These are phyloP conservation scores for Cryphonectria parasitica DNA, from an alignment of 2,329 filamentous ascomycete species.

Conservation along the genomic window DNA sequence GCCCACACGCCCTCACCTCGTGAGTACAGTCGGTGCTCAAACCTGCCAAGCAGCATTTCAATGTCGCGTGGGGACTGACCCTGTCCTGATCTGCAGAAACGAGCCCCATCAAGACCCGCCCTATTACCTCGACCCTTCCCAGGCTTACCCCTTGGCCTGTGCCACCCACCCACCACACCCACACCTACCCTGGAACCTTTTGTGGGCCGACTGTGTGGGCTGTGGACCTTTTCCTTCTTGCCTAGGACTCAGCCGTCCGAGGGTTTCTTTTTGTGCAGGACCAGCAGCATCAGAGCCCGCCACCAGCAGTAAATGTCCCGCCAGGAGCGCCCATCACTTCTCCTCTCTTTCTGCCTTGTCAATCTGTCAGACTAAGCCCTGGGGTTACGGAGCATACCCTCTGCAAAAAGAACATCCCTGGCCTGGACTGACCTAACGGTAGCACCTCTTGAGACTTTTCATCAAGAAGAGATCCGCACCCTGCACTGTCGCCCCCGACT, in stretches of 20 bases:
- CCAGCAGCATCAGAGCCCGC: background rate
- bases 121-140: conserved; percentile 6
- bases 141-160: conserved; percentile 23
- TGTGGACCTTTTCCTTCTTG: background rate
- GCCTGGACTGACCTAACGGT: background rate
- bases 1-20: background rate
- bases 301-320: background rate
- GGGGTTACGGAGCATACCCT: background rate
- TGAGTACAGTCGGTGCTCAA: conserved; percentile 1
- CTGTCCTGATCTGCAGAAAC: conserved; percentile 17
- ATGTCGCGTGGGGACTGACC: conserved; percentile 3
- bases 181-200: conserved; percentile 1
- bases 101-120: background rate
- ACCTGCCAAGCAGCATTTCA: conserved; percentile 8
- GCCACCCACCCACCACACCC: conserved; percentile 12
- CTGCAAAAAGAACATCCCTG: conserved; percentile 5
- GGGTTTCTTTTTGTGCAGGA: background rate
- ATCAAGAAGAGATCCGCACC: conserved; percentile 13
- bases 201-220: conserved; percentile 3
- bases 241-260: background rate
- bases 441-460: background rate
- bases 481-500: conserved; percentile 3
- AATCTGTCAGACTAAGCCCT: conserved; percentile 4
- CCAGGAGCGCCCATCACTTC: conserved; percentile 6
- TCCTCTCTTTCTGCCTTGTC: conserved; percentile 4